A percentile compares a stretch with the other conserved stretches of the same genome.
Conservation (phyloP, 768 basidiomycete species). For the Chalciporus sphaerocephalus region DNA sequence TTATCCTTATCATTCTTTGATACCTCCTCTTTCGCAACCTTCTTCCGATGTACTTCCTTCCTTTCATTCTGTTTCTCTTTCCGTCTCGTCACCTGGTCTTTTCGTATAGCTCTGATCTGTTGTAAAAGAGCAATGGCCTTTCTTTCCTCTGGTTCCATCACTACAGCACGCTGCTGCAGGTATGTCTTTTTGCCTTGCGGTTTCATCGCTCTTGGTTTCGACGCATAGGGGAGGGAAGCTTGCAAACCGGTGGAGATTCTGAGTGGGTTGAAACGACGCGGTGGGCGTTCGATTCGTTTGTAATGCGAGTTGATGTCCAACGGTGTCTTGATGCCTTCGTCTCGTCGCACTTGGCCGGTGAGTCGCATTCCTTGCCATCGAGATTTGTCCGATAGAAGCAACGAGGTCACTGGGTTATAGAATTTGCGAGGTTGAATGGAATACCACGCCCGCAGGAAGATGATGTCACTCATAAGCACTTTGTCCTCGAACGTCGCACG, state of each 20-base stretch:
- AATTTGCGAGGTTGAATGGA: constrained; percentile 91
- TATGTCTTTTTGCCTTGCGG: constrained; percentile 77
- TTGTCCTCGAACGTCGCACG: constrained; percentile 98
- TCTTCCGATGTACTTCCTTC: constrained; percentile 63
- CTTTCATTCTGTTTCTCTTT: constrained; percentile 86
- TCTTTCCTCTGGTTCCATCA: constrained; percentile 94
- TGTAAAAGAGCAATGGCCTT: constrained; percentile 87
- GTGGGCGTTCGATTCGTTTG: constrained; percentile 72
- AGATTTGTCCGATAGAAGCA: constrained; percentile 78
- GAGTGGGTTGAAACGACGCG: constrained; percentile 87
- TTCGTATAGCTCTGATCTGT: constrained; percentile 87
- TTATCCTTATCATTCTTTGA: constrained; percentile 63
- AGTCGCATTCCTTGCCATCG: constrained; percentile 93
- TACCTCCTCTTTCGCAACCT: constrained; percentile 64
- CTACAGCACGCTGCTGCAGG: constrained; percentile 89
- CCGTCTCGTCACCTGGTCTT: constrained; percentile 76
- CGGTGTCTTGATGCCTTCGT: constrained; percentile 80
- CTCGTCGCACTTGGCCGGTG: constrained; percentile 88
- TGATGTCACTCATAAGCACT: constrained; percentile 89
- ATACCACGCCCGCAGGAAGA: constrained; percentile 97
- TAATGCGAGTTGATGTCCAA: constrained; percentile 81
- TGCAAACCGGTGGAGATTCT: constrained; percentile 89
- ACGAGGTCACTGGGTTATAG: constrained; percentile 94
- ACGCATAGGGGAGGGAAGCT: constrained; percentile 83
- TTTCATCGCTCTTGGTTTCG: constrained; percentile 82